Evolutionary conservation across 1,284 basidiomycete genomes (phyloP).

Genomic region (Tilletia setariae): DNA sequence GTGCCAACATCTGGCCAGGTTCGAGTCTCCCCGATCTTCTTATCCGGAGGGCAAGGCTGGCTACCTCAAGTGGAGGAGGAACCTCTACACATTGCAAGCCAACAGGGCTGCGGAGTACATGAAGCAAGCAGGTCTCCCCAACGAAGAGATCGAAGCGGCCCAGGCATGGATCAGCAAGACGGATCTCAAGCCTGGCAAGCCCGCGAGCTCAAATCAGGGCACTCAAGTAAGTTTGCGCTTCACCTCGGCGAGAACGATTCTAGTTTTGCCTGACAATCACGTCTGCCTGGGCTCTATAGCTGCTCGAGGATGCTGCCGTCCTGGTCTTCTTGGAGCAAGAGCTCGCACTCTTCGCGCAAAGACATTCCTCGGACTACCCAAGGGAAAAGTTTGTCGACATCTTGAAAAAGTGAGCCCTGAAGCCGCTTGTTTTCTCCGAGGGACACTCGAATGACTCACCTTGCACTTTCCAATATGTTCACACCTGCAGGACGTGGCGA

Average conservation of each 20-base stretch:
- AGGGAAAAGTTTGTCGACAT: conserved; percentile 48
- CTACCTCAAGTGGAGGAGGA: conserved; percentile 47
- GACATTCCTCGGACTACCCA: conserved; percentile 35
- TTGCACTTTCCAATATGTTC: neutral
- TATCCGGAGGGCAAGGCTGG: conserved; percentile 51
- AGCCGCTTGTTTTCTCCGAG: neutral
- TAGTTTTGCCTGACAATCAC: neutral
- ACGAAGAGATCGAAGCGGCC: conserved; percentile 32
- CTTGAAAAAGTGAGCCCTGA: conserved; percentile 33
- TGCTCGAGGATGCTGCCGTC: conserved; percentile 50
- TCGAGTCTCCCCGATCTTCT: conserved; percentile 36
- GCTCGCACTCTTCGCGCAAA: conserved; percentile 36
- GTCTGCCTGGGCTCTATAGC: conserved; percentile 14
- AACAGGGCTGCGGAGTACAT: conserved; percentile 38
- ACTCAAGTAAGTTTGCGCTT: conserved; percentile 28
- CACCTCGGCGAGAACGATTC: neutral
- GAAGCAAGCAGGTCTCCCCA: conserved; percentile 28
- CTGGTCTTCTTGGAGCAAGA: conserved; percentile 47
- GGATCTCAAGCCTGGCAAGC: conserved; percentile 39
- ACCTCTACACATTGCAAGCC: conserved; percentile 45
- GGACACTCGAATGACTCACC: neutral
- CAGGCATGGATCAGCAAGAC: conserved; percentile 47
- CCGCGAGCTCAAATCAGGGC: conserved; percentile 31
- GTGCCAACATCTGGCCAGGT: conserved; percentile 51
- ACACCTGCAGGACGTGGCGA: conserved; percentile 35